Evolutionary conservation across 2,329 filamentous ascomycete genomes (phyloP).

Genomic region (Botrytis fragariae): DNA sequence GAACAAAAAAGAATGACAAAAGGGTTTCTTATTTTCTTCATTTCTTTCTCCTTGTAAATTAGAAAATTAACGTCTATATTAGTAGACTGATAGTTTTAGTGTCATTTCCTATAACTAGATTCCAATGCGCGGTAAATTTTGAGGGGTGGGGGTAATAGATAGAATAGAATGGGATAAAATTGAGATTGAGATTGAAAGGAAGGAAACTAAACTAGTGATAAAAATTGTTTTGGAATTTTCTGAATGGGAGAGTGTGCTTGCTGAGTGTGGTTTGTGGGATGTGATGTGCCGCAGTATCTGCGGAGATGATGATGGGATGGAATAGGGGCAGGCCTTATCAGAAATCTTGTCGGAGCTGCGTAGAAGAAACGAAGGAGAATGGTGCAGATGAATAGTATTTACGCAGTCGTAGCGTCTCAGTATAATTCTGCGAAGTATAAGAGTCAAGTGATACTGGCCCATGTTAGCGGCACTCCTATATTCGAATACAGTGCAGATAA

Average conservation of each 20-base stretch:
- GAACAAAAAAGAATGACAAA: neutral
- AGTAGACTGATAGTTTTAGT: neutral
- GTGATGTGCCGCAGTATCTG: too few species aligned
- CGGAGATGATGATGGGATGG: too few species aligned
- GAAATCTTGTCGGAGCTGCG: accelerated
- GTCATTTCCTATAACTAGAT: too few species aligned
- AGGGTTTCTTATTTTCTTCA: neutral
- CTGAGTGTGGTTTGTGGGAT: too few species aligned
- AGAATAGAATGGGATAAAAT: too few species aligned
- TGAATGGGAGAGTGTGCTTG: too few species aligned
- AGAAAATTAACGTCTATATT: neutral
- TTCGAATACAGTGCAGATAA: neutral
- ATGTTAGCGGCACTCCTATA: neutral
- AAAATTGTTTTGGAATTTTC: too few species aligned
- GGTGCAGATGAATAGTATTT: neutral
- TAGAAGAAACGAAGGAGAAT: neutral
- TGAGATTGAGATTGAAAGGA: too few species aligned
- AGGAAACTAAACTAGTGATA: too few species aligned
- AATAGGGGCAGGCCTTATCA: too few species aligned
- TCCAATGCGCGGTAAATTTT: too few species aligned
- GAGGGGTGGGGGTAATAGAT: too few species aligned
- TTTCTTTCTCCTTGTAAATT: neutral
- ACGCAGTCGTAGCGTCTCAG: neutral
- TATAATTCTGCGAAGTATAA: accelerated
- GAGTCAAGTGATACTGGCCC: neutral